Conservation (phyloP, 768 basidiomycete genomes). For the Serendipita sp. region DNA sequence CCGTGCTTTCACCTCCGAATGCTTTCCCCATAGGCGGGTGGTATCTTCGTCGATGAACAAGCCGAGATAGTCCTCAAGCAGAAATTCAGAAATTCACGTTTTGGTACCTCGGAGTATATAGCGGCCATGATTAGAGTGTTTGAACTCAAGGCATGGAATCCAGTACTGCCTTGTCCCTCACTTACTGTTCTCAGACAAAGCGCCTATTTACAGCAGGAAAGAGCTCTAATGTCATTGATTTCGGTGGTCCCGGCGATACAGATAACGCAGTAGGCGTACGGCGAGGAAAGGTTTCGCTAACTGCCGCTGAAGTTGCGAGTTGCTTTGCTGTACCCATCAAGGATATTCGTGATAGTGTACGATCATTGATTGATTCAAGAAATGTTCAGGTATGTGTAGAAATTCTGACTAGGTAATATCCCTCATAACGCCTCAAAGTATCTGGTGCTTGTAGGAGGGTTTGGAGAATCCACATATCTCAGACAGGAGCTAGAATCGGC, state of each 20-base stretch:
- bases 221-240: background rate
- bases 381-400: background rate
- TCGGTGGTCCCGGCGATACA: slow-evolving; percentile 3
- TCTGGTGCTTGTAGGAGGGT: background rate
- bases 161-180: background rate
- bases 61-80: background rate
- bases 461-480: slow-evolving; percentile 1
- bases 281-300: background rate
- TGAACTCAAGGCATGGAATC: background rate
- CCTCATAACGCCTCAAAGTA: background rate
- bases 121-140: background rate
- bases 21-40: background rate
- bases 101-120: background rate
- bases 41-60: background rate
- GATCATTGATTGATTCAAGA: no score
- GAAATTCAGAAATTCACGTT: slow-evolving; percentile 1
- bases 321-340: background rate
- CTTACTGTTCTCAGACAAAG: slow-evolving; percentile 2
- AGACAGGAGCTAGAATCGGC: background rate
- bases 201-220: background rate
- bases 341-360: background rate
- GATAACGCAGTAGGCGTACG: background rate
- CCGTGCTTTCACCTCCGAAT: no score
- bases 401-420: background rate
- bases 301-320: background rate